These are phyloP conservation scores for Rhodosporidiobolus odoratus DNA, from an alignment of 768 basidiomycete genomes.

Conservation along the genomic window DNA sequence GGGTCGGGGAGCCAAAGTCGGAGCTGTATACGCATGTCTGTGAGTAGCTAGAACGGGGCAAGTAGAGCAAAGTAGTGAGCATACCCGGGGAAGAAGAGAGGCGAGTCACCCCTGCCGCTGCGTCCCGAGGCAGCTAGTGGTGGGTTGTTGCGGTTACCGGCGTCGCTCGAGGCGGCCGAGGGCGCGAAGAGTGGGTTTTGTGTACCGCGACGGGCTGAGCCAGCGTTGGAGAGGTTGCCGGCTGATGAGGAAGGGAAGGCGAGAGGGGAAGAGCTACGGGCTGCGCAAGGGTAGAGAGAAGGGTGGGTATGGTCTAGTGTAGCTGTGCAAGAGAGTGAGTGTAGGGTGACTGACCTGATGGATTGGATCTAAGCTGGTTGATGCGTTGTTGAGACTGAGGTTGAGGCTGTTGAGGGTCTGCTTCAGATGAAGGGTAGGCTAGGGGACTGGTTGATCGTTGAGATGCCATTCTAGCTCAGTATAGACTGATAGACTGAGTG, in stretches of 20 bases:
- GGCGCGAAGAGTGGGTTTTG: conserved; percentile 34
- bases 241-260: conserved; percentile 48
- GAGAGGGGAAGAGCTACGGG: conserved; percentile 46
- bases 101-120: conserved; percentile 35
- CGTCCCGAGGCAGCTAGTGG: conserved; percentile 15
- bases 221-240: conserved; percentile 7
- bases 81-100: conserved; percentile 51
- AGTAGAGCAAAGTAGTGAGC: conserved; percentile 11
- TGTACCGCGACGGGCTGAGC: conserved; percentile 16
- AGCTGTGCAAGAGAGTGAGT: neutral
- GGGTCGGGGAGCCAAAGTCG: conserved; percentile 54
- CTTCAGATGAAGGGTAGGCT: neutral
- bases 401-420: neutral
- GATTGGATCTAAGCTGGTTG: conserved; percentile 7
- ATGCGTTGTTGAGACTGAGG: neutral
- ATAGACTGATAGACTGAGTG: neutral
- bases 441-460: neutral
- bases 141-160: conserved; percentile 12
- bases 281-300: too few relatives aligned
- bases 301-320: conserved; percentile 9
- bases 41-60: neutral
- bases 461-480: neutral
- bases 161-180: conserved; percentile 27
- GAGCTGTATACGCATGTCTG: neutral
- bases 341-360: neutral